Base-by-base conservation (phyloP, 768 basidiomycete genomes). In the Pleurotus citrinopileatus region DNA sequence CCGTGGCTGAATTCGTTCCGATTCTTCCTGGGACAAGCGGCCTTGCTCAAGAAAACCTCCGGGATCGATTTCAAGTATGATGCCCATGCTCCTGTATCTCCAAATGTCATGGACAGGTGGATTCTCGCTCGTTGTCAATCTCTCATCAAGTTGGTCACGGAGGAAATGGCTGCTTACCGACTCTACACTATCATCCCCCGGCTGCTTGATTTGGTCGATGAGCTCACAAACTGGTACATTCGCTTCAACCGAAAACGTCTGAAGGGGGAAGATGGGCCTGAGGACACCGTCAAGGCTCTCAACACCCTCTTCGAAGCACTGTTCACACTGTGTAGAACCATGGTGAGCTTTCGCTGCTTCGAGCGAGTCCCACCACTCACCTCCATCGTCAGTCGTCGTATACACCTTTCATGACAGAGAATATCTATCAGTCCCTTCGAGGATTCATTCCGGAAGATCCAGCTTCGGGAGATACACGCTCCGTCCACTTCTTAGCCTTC, bases 1-100 rank as follows among this genome's bases (percentile, higher is more conserved):
- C 96, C 96, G 3, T 98, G 97, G 94, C 82, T 98, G 66, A 99
- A 98, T 68, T 91, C 95, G 40, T 95, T 95, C 85, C 93, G 96
- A 53, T 99, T 99, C 83, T 97, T 98, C 83, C 78, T 98, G 44
- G 93, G 92, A n/a, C 95, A 98, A 67, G 91, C 84, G 29, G 86
- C 86, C 3, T 75, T 98, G 22, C 77, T 93, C 61, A 88, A 93
- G 69, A 96, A 96, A 67, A 82, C 82, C 19, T 79, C 80, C 7
- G 85, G 85, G 3, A 72, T 83, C 56, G 82, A 86, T 45, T 98
- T 98, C 75, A 74, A 78, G 58, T 98, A 98, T 70, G 82, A 97
- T 64, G 79, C 89, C n/a, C 84, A 93, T 60, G 90, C 90, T 0
- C 80, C 87, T 4, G 73, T 89, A 17, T 90, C 91, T 12, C 80